Evolutionary conservation across 2,329 filamentous ascomycete genomes (phyloP).

Genomic region (Thelonectria blattea): DNA sequence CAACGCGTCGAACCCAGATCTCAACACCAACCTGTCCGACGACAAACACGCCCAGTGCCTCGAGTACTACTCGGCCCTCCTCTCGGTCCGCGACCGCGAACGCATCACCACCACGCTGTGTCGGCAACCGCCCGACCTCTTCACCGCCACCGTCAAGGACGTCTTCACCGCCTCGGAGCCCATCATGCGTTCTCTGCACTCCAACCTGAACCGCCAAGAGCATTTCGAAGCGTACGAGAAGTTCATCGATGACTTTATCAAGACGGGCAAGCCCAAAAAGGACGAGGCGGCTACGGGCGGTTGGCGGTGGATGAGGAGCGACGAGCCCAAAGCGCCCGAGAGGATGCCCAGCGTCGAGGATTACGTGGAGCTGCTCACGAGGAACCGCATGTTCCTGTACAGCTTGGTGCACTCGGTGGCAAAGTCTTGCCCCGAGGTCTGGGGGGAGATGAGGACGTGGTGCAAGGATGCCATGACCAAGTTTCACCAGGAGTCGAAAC

Average conservation of each 20-base stretch:
- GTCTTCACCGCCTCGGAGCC: conserved; percentile 73
- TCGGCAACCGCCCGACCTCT: conserved; percentile 70
- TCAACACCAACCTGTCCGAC: conserved; percentile 57
- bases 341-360: conserved; percentile 70
- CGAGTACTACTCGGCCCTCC: conserved; percentile 73
- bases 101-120: conserved; percentile 72
- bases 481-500: conserved; percentile 52
- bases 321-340: conserved; percentile 33
- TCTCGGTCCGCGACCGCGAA: conserved; percentile 76
- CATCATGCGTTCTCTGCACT: conserved; percentile 74
- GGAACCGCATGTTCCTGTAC: conserved; percentile 68
- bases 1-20: conserved; percentile 53
- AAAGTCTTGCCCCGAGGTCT: conserved; percentile 70
- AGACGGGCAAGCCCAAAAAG: conserved; percentile 56
- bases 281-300: conserved; percentile 25
- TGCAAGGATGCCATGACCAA: conserved; percentile 61
- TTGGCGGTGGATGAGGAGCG: conserved; percentile 11
- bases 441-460: conserved; percentile 66
- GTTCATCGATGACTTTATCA: conserved; percentile 76
- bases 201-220: conserved; percentile 72
- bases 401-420: conserved; percentile 74
- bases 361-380: conserved; percentile 70
- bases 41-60: conserved; percentile 68
- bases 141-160: conserved; percentile 73
- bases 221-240: conserved; percentile 70